phyloP scores from a whole-genome alignment of 2,329 filamentous ascomycete species.

The Alternaria ethzedia region DNA sequence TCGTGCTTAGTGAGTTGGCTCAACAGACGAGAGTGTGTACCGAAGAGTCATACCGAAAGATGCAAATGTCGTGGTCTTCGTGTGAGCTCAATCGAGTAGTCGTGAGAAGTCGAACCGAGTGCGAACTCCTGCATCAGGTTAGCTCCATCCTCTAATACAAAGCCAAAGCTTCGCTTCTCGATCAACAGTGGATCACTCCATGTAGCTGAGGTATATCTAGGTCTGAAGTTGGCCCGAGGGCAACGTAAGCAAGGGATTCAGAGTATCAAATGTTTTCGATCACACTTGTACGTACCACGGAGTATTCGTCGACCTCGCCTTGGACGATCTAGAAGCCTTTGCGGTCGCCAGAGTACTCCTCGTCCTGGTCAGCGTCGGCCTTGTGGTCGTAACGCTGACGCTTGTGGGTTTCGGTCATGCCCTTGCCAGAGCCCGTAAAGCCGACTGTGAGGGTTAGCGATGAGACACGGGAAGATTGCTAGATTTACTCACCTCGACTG shows the following conservation, averaged over 20 bases:
- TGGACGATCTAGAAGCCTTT: constrained; percentile 9
- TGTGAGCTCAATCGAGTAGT: constrained; percentile 1
- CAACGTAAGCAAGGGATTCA: constrained; percentile 31
- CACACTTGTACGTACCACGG: constrained; percentile 12
- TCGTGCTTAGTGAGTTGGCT: constrained; percentile 28
- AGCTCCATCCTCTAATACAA: constrained; percentile 1
- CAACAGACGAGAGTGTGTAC: constrained; percentile 12
- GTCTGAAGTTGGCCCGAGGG: constrained; percentile 17
- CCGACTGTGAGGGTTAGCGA: constrained; percentile 69
- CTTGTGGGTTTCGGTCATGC: constrained; percentile 90
- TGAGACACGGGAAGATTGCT: neutral
- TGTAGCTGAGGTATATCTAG: constrained; percentile 8
- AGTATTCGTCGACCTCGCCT: neutral
- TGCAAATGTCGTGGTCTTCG: constrained; percentile 30
- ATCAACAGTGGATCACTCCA: constrained; percentile 1
- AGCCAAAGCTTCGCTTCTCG: constrained; percentile 2
- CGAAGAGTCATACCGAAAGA: constrained; percentile 31
- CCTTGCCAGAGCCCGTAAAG: constrained; percentile 92
- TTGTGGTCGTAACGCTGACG: constrained; percentile 82
- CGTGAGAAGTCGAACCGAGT: neutral
- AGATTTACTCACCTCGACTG: constrained; percentile 72
- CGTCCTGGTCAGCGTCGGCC: constrained; percentile 35
- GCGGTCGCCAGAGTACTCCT: constrained; percentile 18
- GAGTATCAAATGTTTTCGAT: neutral
- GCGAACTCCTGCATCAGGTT: constrained; percentile 10